Percentiles rank a stretch among this genome's conserved stretches.
Conservation (phyloP, 2,329 filamentous ascomycete genomes). For the Ascochyta rabiei region DNA sequence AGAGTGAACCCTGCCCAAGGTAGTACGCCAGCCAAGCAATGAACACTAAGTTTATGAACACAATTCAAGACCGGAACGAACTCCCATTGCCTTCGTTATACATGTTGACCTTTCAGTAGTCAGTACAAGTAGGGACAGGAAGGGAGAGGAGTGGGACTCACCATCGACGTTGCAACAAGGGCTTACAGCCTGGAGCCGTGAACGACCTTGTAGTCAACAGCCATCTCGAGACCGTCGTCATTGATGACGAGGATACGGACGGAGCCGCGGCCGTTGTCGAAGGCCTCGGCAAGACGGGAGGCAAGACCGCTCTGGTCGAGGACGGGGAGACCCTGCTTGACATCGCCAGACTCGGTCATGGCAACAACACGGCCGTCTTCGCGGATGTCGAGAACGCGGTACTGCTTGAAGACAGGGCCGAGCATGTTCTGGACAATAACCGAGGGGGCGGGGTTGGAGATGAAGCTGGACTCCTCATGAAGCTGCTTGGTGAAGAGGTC, state of each 20-base stretch:
- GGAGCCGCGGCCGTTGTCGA: conserved; percentile 89
- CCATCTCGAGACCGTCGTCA: conserved; percentile 90
- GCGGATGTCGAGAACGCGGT: conserved; percentile 97
- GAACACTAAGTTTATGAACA: conserved; percentile 47
- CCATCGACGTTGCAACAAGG: conserved; percentile 34
- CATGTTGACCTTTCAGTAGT: conserved; percentile 23
- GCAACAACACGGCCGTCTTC: conserved; percentile 82
- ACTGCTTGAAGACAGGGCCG: conserved; percentile 99
- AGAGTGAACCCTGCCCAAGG: conserved; percentile 21
- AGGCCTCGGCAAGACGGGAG: conserved; percentile 78
- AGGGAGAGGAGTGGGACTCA: conserved; percentile 20
- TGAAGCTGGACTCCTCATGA: conserved; percentile 97
- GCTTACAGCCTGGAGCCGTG: conserved; percentile 73
- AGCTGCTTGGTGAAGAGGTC: conserved; percentile 99
- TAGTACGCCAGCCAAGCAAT: conserved; percentile 32
- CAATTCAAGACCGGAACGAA: conserved; percentile 45
- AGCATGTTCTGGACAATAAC: conserved; percentile 99
- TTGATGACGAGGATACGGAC: conserved; percentile 95
- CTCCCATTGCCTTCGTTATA: conserved; percentile 40
- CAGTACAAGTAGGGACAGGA: neutral
- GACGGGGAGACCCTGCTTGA: conserved; percentile 94
- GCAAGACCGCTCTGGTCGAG: conserved; percentile 94
- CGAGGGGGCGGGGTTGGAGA: conserved; percentile 94
- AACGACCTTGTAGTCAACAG: conserved; percentile 98
- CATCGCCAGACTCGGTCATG: conserved; percentile 98